Percentiles rank a stretch among this genome's conserved stretches.
Evolutionary conservation across 306 rosid genomes (phyloP).

Genomic region (Corylus heterophylla): DNA sequence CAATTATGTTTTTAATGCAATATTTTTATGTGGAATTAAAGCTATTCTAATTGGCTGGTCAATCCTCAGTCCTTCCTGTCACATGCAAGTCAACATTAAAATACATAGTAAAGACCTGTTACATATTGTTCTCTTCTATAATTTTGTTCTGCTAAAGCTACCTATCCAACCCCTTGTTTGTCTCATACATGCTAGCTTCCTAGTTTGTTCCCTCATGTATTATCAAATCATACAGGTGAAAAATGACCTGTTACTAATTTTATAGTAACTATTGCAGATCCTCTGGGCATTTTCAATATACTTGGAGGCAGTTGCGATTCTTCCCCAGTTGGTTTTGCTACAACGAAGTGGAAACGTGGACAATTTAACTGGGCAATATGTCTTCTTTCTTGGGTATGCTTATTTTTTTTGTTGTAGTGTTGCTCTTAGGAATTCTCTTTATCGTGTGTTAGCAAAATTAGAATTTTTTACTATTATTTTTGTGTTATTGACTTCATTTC

Average conservation of each 20-base stretch:
- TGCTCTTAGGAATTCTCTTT: conserved; percentile 11
- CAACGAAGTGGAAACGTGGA: conserved; percentile 95
- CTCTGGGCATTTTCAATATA: conserved; percentile 96
- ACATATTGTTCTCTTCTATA: neutral
- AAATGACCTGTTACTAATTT: conserved; percentile 19
- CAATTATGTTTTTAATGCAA: neutral
- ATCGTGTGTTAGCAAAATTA: conserved; percentile 4
- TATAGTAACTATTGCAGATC: conserved; percentile 45
- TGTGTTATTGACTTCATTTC: neutral
- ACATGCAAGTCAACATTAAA: neutral
- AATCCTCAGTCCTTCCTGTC: neutral
- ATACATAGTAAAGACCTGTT: neutral
- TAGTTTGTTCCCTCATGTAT: conserved; percentile 11
- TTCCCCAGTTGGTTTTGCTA: conserved; percentile 86
- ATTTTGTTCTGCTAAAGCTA: neutral
- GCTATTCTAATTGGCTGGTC: neutral
- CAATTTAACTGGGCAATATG: conserved; percentile 91
- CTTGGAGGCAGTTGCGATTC: conserved; percentile 89
- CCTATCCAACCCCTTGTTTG: neutral
- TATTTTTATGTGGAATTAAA: neutral
- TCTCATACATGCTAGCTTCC: conserved; percentile 15
- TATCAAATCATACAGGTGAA: conserved; percentile 5
- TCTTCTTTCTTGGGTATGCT: conserved; percentile 84
- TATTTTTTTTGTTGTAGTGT: conserved; percentile 9
- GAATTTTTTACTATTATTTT: neutral